phyloP scores from a whole-genome alignment of 257 asterid genomes.

The Nicotiana noctiflora region DNA sequence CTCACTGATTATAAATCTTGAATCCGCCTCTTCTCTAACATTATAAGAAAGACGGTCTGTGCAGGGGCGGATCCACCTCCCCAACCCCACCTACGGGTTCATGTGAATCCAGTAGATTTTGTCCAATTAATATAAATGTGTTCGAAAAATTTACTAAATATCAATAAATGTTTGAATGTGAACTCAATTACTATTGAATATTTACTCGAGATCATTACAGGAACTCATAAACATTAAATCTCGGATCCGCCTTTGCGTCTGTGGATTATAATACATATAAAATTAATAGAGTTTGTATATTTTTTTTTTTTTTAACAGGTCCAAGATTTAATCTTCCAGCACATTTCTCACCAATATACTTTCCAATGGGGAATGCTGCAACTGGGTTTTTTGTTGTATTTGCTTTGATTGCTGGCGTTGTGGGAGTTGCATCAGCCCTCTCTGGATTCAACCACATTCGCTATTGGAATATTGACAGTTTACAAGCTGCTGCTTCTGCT shows the following conservation, averaged over 20 bases:
- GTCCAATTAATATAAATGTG: too few relatives aligned
- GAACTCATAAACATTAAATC: too few relatives aligned
- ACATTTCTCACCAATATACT: constrained; percentile 78
- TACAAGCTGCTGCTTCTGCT: constrained; percentile 60
- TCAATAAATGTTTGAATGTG: too few relatives aligned
- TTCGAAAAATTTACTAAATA: too few relatives aligned
- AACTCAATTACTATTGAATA: too few relatives aligned
- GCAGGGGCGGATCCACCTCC: too few relatives aligned
- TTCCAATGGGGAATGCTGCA: constrained; percentile 91
- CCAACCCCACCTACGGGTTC: too few relatives aligned
- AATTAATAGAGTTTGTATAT: neutral
- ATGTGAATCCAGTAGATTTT: too few relatives aligned
- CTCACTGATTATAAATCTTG: too few relatives aligned
- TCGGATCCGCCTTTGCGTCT: accelerated
- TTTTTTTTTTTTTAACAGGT: constrained; percentile 28
- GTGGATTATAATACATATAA: neutral
- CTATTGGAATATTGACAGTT: constrained; percentile 49
- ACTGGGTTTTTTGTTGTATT: constrained; percentile 83
- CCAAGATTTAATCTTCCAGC: constrained; percentile 62
- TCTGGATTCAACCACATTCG: constrained; percentile 61
- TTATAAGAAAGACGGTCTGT: neutral
- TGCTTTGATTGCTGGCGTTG: constrained; percentile 74
- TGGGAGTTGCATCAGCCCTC: constrained; percentile 61
- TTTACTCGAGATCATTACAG: too few relatives aligned
- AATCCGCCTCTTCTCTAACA: too few relatives aligned